Evolutionary conservation across 331 rosid genomes (phyloP), one percentile per base, ranked within the genome.

Genomic region (Malus hybrid): DNA sequence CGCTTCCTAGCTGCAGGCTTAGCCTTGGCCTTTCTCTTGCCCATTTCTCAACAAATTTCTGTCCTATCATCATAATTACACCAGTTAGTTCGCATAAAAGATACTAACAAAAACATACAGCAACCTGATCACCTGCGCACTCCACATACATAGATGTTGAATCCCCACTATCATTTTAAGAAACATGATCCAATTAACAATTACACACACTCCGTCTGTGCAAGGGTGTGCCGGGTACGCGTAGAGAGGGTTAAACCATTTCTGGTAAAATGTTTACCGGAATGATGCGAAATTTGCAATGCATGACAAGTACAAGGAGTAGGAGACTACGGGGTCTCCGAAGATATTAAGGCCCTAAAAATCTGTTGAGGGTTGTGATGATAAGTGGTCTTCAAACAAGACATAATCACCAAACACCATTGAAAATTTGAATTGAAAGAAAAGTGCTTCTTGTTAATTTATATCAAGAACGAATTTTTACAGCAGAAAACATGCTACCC

Each of bases 1-100:
- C 99, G 87, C 85, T 95, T 95, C 89, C 83, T 95, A 34, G 99
- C 96, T 48, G 96, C 87, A 6, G 99, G 97, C 91, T 95, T 95
- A n/a, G 99, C 85, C 64, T 88, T 89, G n/a, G 99, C 85, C 86
- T 95, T 95, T 73, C 99, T 89, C 88, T 95, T 95, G 19, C 99
- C 99, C 99, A 95, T 93, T 52, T 69, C 33, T 71, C 79, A 77
- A 30, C 50, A 5, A 63, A 4, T 18, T 57, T 66, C 71, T 70
- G 78, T 75, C 67, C 63, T 19, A 6, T 19, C 3, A 12, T 63
- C 16, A 46, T 10, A 16, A 57, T 60, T 46, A 2, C 3, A 60
- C 70, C 6, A 0, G 24, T 77, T 30, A 44, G 55, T 19, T 77
- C 53, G 1, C 20, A 20, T 29, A 14, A 5, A 30, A 10, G 28